Evolutionary conservation across 192 early-diverging fungal species (phyloP).

Genomic region (Coemansia sp.): DNA sequence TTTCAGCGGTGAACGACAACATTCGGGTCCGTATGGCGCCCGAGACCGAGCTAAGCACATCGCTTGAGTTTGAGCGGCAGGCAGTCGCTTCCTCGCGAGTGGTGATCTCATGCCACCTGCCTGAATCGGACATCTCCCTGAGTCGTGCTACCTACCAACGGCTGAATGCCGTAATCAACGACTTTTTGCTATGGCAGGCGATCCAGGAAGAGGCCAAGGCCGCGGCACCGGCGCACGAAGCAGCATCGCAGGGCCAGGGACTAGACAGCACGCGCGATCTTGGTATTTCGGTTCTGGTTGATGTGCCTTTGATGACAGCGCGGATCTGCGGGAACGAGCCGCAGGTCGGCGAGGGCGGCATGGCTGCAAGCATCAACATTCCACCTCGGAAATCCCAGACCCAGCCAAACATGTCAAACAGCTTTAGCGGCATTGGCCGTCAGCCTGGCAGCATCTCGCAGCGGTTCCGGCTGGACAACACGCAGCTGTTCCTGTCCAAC

Average conservation of each 20-base stretch:
- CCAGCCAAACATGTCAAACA: not conserved
- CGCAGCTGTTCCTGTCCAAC: conserved; percentile 46
- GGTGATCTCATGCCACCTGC: conserved; percentile 50
- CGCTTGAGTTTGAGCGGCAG: conserved; percentile 48
- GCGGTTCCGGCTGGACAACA: conserved; percentile 30
- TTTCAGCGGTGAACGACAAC: conserved; percentile 42
- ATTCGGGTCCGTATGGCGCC: conserved; percentile 50
- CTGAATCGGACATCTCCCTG: conserved; percentile 34
- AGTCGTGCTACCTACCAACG: conserved; percentile 34
- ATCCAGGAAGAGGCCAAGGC: conserved; percentile 28
- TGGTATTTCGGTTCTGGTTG: conserved; percentile 38
- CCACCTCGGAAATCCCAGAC: conserved; percentile 1
- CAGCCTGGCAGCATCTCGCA: conserved; percentile 16
- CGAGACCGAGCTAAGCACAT: conserved; percentile 42
- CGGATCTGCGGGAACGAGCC: conserved; percentile 18
- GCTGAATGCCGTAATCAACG: conserved; percentile 45
- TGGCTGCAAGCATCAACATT: not conserved
- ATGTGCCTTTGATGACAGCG: conserved; percentile 41
- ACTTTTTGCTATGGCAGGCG: conserved; percentile 53
- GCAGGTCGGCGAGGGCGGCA: conserved; percentile 6
- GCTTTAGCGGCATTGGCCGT: not conserved
- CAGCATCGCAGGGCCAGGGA: not conserved
- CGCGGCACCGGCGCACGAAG: not conserved
- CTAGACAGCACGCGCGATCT: not conserved
- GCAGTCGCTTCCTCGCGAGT: conserved; percentile 40